These are phyloP conservation scores for Hemisphaericaspora xylanilytica DNA, from an alignment of 1,139 yeast species.

Conservation along the genomic window DNA sequence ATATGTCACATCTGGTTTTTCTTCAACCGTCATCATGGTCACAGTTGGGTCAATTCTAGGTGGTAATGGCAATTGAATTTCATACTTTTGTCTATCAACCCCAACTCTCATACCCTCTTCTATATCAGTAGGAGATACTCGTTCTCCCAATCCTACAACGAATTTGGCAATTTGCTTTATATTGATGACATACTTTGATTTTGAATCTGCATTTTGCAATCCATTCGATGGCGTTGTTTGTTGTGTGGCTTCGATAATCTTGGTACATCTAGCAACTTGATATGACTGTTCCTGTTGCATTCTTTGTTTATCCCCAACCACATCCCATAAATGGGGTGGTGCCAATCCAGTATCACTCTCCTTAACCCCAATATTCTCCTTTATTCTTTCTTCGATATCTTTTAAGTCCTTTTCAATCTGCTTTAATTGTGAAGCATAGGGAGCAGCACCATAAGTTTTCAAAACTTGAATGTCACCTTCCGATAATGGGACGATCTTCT, in stretches of 20 bases:
- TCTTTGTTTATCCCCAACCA: constrained; percentile 91
- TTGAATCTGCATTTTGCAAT: constrained; percentile 67
- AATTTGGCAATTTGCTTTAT: constrained; percentile 97
- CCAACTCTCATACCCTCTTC: constrained; percentile 99
- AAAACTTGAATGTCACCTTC: constrained; percentile 97
- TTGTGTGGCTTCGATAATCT: constrained; percentile 70
- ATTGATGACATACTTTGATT: constrained; percentile 90
- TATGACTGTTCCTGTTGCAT: constrained; percentile 92
- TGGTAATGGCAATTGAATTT: constrained; percentile 93
- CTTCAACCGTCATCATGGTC: constrained; percentile 99
- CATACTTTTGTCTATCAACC: constrained; percentile 95
- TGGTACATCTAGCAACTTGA: constrained; percentile 98
- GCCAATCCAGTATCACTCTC: constrained; percentile 96
- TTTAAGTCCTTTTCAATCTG: constrained; percentile 82
- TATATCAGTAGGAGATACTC: constrained; percentile 96
- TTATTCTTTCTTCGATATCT: constrained; percentile 78
- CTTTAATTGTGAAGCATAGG: constrained; percentile 80
- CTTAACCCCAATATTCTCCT: constrained; percentile 89
- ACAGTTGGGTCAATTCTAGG: constrained; percentile 97
- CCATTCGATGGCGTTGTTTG: constrained; percentile 37
- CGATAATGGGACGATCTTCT: constrained; percentile 80
- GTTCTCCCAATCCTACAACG: constrained; percentile 93
- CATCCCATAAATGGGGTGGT: constrained; percentile 96
- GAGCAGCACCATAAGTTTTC: constrained; percentile 97
- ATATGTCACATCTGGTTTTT: constrained; percentile 89